Base-by-base conservation (phyloP, 768 basidiomycete species). In the Phlebiopsis gigantea region DNA sequence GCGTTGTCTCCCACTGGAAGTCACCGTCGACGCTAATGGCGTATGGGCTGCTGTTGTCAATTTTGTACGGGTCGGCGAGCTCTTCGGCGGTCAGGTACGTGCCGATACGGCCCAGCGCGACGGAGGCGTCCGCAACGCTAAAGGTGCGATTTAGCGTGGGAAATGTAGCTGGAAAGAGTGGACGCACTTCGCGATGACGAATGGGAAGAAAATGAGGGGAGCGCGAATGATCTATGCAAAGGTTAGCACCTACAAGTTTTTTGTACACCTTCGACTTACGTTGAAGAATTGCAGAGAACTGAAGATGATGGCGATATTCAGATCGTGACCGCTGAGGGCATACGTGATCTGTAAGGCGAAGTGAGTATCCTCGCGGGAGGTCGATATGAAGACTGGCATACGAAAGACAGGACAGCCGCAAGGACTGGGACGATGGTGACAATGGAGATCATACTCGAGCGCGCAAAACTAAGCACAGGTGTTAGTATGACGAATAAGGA, bases 281-380 rank as follows among this genome's bases (percentile, higher is more conserved):
- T 87, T 89, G 78, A 97, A 97, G 19, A 93, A 76, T 0, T 88
- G 85, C 46, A 98, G 75, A 22, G 92, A 92, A 34, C 92, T 77
- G 72, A 97, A 97, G 58, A 96, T 81, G 41, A 81, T 79, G 0
- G 84, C 84, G 0, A 94, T 79, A 29, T 85, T 74, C 34, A 91
- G 77, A 5, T 70, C 39, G 66, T 92, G 88, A 8, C 81, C 81
- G 28, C 71, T 79, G 17, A 87, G 66, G 1, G 77, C 74, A 62
- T 87, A 88, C 0, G 84, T 84, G 59, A 88, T 80, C 80, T 87
- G 66, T 1, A 43, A 46, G 15, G 17, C n/a, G 25, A 5, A 34
- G 29, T 31, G 19, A 55, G 21, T 15, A 34, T 34, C 14, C 49
- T 21, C 42, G 26, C 17, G 3, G 15, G 31, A 39, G 14, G n/a